Evolutionary conservation across 225 moss, liverwort and hornwort genomes (phyloP).

Genomic region (Marchantia paleacea): DNA sequence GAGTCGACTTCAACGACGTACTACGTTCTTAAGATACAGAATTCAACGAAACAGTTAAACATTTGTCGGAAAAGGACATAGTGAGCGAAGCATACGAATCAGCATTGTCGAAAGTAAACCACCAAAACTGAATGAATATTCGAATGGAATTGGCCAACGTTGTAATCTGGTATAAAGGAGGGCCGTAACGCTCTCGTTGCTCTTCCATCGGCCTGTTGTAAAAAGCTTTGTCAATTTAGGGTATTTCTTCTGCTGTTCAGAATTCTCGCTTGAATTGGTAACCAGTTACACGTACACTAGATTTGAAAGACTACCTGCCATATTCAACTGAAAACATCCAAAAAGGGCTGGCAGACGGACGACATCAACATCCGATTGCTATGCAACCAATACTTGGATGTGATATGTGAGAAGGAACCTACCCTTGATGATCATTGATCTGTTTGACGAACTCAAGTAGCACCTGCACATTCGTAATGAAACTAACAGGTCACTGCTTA

Average conservation of each 20-base stretch:
- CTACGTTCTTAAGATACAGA: no score
- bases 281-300: background rate
- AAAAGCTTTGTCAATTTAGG: background rate
- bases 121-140: constrained; percentile 61
- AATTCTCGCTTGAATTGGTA: background rate
- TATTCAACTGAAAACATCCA: background rate
- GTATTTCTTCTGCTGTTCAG: background rate
- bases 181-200: constrained; percentile 91
- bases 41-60: no score
- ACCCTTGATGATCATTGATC: constrained; percentile 98
- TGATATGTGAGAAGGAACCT: constrained; percentile 1
- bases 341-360: background rate
- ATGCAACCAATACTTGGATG: no score
- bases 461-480: constrained; percentile 50
- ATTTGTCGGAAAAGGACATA: background rate
- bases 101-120: constrained; percentile 64
- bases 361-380: no score
- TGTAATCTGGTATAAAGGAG: constrained; percentile 85
- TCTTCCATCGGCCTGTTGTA: constrained; percentile 92
- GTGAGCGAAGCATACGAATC: constrained; percentile 40
- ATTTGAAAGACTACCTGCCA: background rate
- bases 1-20: no score
- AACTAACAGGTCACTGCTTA: no score
- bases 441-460: constrained; percentile 92
- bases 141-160: constrained; percentile 55